Conservation (phyloP, 805 yeast species). For the Grigorovia humatica region DNA sequence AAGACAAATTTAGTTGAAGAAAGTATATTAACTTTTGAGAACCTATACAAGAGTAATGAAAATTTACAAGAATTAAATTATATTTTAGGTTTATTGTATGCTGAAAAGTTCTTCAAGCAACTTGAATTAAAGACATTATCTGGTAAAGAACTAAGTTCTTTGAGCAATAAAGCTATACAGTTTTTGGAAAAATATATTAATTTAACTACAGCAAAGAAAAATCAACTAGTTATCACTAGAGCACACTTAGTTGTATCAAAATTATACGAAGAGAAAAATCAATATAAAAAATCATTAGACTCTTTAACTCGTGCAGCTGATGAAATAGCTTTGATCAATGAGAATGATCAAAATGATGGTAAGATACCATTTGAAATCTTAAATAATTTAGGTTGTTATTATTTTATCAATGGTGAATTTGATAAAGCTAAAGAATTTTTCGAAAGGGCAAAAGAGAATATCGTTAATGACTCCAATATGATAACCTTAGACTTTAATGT, state of each 20-base stretch:
- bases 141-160: constrained; percentile 11
- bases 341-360: constrained; percentile 15
- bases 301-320: constrained; percentile 54
- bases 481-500: constrained; percentile 56
- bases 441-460: constrained; percentile 32
- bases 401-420: constrained; percentile 52
- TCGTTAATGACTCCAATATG: constrained; percentile 23
- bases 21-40: constrained; percentile 77
- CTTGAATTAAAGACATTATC: constrained; percentile 13
- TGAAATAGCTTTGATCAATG: constrained; percentile 28
- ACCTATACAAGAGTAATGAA: constrained; percentile 52
- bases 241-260: constrained; percentile 62
- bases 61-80: constrained; percentile 65
- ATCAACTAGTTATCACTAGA: constrained; percentile 50
- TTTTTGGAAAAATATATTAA: constrained; percentile 62
- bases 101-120: constrained; percentile 34
- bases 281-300: constrained; percentile 51
- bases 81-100: constrained; percentile 65
- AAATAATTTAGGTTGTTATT: constrained; percentile 79
- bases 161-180: constrained; percentile 44
- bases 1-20: constrained; percentile 67
- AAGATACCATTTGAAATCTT: constrained; percentile 44
- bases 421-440: constrained; percentile 51
- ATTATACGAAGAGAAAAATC: constrained; percentile 56
- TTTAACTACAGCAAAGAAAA: constrained; percentile 41